Evolutionary conservation across 2,329 filamentous ascomycete genomes (phyloP), one percentile per base, ranked within the genome.

Genomic region (Fusarium pseudonygamai): DNA sequence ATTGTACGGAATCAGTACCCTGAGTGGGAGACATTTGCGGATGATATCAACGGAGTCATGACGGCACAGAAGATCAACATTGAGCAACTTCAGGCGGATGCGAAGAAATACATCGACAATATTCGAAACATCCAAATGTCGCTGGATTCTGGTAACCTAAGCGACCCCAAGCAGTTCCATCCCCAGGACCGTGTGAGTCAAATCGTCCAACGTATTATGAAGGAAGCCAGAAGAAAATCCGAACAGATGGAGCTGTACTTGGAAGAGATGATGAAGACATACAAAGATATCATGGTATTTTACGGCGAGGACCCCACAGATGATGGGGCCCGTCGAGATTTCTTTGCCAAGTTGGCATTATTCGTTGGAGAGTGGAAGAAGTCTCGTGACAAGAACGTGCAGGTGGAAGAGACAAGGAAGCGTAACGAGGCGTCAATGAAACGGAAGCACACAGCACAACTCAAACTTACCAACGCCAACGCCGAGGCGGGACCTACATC

Each of bases 331-430:
- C 89, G 95, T 64, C 89, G 96, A 71, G 95, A 98, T 77, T 99
- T 99, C 88, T 99, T 99, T 80, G 87, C 92, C 73, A 98, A 98
- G 86, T 88, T 99, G 77, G 95, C 96, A 26, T 87, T 91, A 61
- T 99, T 99, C 85, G 89, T 99, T 77, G 85, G 87, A 37, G 96
- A 98, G 82, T 99, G 96, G 93, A 97, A 96, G 93, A 96, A 93
- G 89, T 97, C 95, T 37, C 91, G 91, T 75, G 94, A 97, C 77
- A 98, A 98, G 91, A 99, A 98, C 83, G 84, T 96, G 26, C 81
- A 87, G 36, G 83, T 94, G 69, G 96, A 99, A 83, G 95, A 97
- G 79, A 91, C 89, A 61, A 91, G 92, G 77, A 93, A 90, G 75
- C 92, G 94, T 74, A 97, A 97, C 81, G 96, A 98, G 83, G 93